Percentiles rank a stretch among this genome's conserved stretches.
phyloP scores from a whole-genome alignment of 345 rosid genomes.

The Raphanus sativus region DNA sequence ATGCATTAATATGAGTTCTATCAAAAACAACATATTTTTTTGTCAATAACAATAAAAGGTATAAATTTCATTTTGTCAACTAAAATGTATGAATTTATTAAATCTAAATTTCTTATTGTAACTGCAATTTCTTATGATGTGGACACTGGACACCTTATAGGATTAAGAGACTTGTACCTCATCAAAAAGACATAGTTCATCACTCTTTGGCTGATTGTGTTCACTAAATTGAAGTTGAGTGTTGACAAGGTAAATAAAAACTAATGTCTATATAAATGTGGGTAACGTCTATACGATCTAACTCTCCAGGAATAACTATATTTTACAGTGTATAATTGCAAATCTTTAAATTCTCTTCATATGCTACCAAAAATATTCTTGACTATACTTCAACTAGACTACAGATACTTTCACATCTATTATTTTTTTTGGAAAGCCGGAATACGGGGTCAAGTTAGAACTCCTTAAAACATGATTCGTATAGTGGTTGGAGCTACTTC shows the following conservation, averaged over 20 bases:
- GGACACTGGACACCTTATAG: background rate
- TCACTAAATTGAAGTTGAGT: background rate
- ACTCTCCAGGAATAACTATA: background rate
- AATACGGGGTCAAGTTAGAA: slow-evolving; percentile 9
- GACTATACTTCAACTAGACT: background rate
- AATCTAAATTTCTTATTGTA: background rate
- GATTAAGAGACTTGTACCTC: background rate
- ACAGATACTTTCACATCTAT: background rate
- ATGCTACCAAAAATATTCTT: background rate
- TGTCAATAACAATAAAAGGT: background rate
- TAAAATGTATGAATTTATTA: background rate
- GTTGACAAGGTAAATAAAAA: background rate
- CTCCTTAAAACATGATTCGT: background rate
- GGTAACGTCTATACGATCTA: background rate
- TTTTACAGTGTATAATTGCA: background rate
- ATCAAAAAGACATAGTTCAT: background rate
- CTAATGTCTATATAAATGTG: background rate
- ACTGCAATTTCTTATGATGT: background rate
- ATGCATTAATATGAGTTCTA: background rate
- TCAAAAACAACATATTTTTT: background rate
- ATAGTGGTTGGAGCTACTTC: no score
- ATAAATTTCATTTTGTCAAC: background rate
- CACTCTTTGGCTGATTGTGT: background rate
- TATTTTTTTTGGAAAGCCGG: background rate
- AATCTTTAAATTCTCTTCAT: background rate